Conservation (phyloP, 2,329 filamentous ascomycete species). For the Sordariomycetes sp. region DNA sequence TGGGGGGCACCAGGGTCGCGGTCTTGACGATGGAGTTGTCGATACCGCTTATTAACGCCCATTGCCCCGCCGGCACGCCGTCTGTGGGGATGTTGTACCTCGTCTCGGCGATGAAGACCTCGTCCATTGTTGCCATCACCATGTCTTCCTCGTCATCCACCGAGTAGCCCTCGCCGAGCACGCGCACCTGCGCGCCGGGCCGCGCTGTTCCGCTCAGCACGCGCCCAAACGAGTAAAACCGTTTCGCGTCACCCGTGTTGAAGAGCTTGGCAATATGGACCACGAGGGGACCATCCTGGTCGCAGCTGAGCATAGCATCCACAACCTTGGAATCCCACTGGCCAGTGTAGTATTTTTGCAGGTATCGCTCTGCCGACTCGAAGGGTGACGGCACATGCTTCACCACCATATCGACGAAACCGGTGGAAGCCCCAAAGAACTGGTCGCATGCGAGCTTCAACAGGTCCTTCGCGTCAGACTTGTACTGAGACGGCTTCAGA, state of each 20-base stretch:
- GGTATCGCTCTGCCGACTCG: conserved; percentile 62
- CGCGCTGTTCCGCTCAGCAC: conserved; percentile 87
- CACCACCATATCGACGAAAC: conserved; percentile 93
- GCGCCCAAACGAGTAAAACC: conserved; percentile 80
- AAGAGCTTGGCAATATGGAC: conserved; percentile 90
- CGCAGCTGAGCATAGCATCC: conserved; percentile 67
- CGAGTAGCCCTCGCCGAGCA: conserved; percentile 91
- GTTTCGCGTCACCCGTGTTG: conserved; percentile 80
- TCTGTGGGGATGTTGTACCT: conserved; percentile 87
- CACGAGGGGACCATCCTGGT: conserved; percentile 85
- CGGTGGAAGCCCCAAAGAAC: conserved; percentile 83
- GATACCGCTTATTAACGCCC: conserved; percentile 82
- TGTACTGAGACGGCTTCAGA: conserved; percentile 88
- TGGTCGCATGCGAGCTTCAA: conserved; percentile 85
- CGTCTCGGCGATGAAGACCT: conserved; percentile 85
- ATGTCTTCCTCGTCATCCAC: conserved; percentile 98
- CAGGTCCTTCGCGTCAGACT: conserved; percentile 77
- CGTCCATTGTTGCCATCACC: conserved; percentile 71
- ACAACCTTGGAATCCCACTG: conserved; percentile 75
- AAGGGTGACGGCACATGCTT: conserved; percentile 80
- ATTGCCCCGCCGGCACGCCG: conserved; percentile 87
- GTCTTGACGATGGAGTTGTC: conserved; percentile 99
- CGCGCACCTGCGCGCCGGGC: conserved; percentile 72
- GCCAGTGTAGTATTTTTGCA: conserved; percentile 87
- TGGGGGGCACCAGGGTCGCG: conserved; percentile 75